Evolutionary conservation across 768 basidiomycete genomes (phyloP).

Genomic region (Termitomyces sp.): DNA sequence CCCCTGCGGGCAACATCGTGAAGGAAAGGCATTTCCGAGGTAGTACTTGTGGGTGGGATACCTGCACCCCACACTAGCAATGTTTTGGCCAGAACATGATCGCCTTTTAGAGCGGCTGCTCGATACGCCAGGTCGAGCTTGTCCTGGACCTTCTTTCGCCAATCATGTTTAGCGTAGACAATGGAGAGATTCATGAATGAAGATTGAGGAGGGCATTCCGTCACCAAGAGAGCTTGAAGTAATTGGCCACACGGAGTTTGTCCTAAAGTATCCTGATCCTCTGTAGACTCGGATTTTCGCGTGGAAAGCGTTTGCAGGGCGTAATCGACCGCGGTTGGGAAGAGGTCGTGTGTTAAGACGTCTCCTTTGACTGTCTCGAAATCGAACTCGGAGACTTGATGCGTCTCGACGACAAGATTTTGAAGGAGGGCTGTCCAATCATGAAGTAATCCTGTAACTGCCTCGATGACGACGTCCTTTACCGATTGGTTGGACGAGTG

Average conservation of each 20-base stretch:
- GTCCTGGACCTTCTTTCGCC: neutral
- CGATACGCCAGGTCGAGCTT: neutral
- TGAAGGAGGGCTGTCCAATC: slow-evolving; percentile 1
- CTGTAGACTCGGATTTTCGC: neutral
- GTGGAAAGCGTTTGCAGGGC: neutral
- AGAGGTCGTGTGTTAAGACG: neutral
- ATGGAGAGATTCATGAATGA: neutral
- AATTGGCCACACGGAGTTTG: neutral
- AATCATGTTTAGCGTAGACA: neutral
- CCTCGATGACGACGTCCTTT: neutral
- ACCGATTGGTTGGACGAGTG: neutral
- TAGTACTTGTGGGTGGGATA: neutral
- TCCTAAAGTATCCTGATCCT: neutral
- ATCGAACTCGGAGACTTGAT: neutral
- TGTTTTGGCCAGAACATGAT: neutral
- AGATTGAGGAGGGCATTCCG: neutral
- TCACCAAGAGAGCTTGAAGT: neutral
- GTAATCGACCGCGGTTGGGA: neutral
- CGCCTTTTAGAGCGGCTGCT: neutral
- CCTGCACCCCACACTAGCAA: neutral
- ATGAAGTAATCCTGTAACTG: neutral
- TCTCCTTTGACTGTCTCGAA: neutral
- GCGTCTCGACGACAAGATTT: neutral
- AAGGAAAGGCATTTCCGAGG: neutral
- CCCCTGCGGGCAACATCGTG: neutral